Percentiles rank a stretch among this genome's conserved stretches.
Conservation (phyloP, 352 stramenopile genomes). For the Phytophthora constricta region DNA sequence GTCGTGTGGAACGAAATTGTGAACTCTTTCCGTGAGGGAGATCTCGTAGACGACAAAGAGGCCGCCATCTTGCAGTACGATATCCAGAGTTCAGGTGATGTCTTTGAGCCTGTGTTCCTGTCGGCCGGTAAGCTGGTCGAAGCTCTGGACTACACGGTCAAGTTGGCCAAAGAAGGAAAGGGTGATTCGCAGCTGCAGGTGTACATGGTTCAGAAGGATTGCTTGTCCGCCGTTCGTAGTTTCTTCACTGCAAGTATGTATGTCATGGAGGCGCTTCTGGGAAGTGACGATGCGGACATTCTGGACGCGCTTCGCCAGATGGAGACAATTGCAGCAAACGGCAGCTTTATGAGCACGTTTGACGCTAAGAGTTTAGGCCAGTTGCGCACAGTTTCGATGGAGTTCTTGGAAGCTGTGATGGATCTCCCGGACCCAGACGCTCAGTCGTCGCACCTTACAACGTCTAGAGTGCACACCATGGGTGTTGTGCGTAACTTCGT, state of each 20-base stretch:
- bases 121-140: conserved; percentile 76
- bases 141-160: conserved; percentile 66
- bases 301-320: conserved; percentile 70
- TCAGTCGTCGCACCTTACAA: conserved; percentile 54
- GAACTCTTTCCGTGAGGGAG: conserved; percentile 78
- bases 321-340: conserved; percentile 61
- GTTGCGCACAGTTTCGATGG: conserved; percentile 63
- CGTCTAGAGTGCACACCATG: conserved; percentile 73
- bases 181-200: conserved; percentile 70
- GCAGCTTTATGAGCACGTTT: conserved; percentile 75
- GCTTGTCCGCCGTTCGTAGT: conserved; percentile 69
- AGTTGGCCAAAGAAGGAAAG: conserved; percentile 69
- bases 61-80: conserved; percentile 77
- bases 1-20: conserved; percentile 85
- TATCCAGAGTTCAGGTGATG: conserved; percentile 71
- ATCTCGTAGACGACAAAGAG: conserved; percentile 79
- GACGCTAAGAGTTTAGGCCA: conserved; percentile 59
- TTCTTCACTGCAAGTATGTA: conserved; percentile 83
- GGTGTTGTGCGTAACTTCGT: conserved; percentile 79
- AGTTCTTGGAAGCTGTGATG: conserved; percentile 79
- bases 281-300: conserved; percentile 69
- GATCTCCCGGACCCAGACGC: conserved; percentile 70
- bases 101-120: conserved; percentile 83
- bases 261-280: conserved; percentile 70
- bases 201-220: conserved; percentile 77